Evolutionary conservation across 192 early-diverging fungal species (phyloP), one percentile per base, ranked within the genome.

Genomic region (Coemansia sp.): DNA sequence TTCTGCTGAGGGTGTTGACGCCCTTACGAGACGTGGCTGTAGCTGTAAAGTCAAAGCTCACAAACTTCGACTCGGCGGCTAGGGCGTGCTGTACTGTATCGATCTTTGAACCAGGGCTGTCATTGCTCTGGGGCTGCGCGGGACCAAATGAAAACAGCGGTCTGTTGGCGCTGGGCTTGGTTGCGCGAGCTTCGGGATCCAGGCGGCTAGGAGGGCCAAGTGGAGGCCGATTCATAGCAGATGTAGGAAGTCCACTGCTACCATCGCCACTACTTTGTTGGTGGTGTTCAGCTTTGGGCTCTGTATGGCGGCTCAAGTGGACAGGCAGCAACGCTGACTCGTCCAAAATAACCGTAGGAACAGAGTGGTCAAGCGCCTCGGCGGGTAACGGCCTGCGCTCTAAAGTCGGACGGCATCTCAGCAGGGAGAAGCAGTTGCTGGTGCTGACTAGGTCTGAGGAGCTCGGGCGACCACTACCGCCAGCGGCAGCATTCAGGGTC

Each of bases 1-100:
- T 67, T 29, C 48, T 46, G 31, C 65, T 73, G 50, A 73, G 29
- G n/a, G 63, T 21, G 36, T 73, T 73, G 39, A 73, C 50, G 31
- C 32, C 58, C 37, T 58, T 73, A 51, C 64, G 66, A 60, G 58
- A 31, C 15, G 66, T 29, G 36, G 55, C 55, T 21, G 57, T 59
- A 8, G 66, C 66, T n/a, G 38, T 53, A 67, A 58, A 44, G 27
- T 38, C 66, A 25, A 31, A 37, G n/a, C 58, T 41, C 6, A 53
- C 66, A 3, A 53, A 59, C 23, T 42, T 39, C 7, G 55, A 41
- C 7, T 53, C 41, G 32, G 19, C n/a, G 62, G 14, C 19, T 46
- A 45, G 27, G 1, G 23, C 29, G 31, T 7, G 34, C 19, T 27
- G 41, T 25, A 19, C 15, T 32, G n/a, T 10, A 7, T 32, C 37